phyloP scores from a whole-genome alignment of 2,329 filamentous ascomycete species.

The Xylariaceae sp. region DNA sequence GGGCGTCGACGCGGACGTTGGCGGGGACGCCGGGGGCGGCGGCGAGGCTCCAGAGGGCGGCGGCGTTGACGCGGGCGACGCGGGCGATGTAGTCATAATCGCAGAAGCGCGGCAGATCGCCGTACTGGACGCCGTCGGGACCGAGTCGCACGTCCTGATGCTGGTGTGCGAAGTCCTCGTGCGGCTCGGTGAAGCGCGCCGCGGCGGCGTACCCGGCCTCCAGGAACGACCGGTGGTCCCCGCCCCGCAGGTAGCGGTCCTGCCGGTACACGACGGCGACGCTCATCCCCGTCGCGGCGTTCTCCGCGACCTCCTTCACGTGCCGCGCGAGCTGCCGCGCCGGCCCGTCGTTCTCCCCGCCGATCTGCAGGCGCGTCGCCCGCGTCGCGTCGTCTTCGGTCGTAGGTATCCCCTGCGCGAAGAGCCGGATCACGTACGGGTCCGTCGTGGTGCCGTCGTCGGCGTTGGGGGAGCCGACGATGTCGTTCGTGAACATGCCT shows the following conservation, averaged over 20 bases:
- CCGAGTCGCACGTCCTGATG: slow-evolving; percentile 55
- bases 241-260: slow-evolving; percentile 59
- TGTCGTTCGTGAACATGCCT: slow-evolving; percentile 61
- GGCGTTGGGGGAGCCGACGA: slow-evolving; percentile 54
- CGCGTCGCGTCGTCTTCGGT: slow-evolving; percentile 44
- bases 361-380: slow-evolving; percentile 46
- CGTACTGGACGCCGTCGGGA: slow-evolving; percentile 52
- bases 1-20: slow-evolving; percentile 53
- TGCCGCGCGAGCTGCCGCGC: slow-evolving; percentile 58
- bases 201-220: slow-evolving; percentile 56
- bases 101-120: slow-evolving; percentile 59
- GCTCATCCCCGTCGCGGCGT: slow-evolving; percentile 55
- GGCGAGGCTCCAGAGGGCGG: slow-evolving; percentile 56
- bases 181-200: slow-evolving; percentile 59
- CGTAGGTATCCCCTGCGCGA: slow-evolving; percentile 50
- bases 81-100: slow-evolving; percentile 58
- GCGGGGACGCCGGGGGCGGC: slow-evolving; percentile 52
- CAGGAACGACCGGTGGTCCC: slow-evolving; percentile 60
- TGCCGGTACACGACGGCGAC: slow-evolving; percentile 59
- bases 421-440: slow-evolving; percentile 57
- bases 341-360: slow-evolving; percentile 58
- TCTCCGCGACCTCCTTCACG: slow-evolving; percentile 56
- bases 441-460: slow-evolving; percentile 49
- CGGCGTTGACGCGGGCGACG: slow-evolving; percentile 57
- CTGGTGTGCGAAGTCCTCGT: slow-evolving; percentile 60